Evolutionary conservation across 1,139 yeast species (phyloP).

Genomic region (Maudiozyma humilis): DNA sequence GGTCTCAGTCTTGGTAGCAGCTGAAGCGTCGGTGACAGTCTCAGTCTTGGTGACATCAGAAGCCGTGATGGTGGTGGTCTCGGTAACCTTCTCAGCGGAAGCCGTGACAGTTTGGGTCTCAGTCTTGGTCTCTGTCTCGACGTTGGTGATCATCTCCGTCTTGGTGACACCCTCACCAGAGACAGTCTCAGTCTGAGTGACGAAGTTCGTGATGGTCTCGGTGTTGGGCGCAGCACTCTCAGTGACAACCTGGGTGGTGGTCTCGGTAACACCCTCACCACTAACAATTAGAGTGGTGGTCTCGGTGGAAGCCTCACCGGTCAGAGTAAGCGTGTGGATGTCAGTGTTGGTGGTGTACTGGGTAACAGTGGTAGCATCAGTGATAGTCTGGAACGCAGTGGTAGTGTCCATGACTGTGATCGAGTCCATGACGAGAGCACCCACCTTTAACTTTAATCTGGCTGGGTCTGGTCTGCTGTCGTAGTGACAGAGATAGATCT

Average conservation of each 20-base stretch:
- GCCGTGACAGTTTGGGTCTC: not conserved
- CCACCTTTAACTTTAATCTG: not conserved
- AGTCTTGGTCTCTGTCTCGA: not conserved
- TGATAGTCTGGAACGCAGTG: not conserved
- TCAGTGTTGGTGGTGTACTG: not conserved
- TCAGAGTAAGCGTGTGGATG: not conserved
- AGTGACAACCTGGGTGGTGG: not conserved
- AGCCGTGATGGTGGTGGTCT: not conserved
- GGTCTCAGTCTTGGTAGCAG: not conserved
- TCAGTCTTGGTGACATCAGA: not conserved
- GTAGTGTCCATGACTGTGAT: not conserved
- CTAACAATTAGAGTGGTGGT: not conserved
- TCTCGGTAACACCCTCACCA: not conserved
- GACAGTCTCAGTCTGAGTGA: not conserved
- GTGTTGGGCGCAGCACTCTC: not conserved
- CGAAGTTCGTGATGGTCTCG: not conserved
- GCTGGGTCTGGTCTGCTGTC: not conserved
- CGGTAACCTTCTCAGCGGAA: not conserved
- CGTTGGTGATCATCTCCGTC: not conserved
- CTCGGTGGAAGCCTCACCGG: not conserved
- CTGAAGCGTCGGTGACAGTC: not conserved
- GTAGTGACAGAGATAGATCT: slow-evolving; percentile 1
- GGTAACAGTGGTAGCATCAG: not conserved
- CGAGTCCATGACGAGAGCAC: not conserved
- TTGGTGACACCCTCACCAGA: not conserved